Conservation (phyloP, 345 rosid species). For the Rhodamnia rubescens region DNA sequence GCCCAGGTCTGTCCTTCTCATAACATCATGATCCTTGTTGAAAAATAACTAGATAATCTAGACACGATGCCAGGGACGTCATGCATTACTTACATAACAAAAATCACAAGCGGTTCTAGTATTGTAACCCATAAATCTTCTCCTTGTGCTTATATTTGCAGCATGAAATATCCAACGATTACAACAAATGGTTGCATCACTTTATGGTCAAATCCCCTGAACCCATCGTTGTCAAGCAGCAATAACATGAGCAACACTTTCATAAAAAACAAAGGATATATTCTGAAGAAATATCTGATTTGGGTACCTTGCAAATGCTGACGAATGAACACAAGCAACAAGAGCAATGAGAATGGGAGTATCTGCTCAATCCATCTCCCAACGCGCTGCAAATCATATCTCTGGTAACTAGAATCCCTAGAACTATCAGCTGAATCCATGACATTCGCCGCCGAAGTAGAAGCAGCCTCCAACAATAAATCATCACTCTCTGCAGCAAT, state of each 20-base stretch:
- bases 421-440: constrained; percentile 7
- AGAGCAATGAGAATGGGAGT: constrained; percentile 43
- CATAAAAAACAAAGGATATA: not conserved
- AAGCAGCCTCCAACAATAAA: constrained; percentile 4
- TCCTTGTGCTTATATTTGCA: not conserved
- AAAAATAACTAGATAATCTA: not conserved
- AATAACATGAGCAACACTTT: not conserved
- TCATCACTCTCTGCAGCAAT: constrained; percentile 3
- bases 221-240: not conserved
- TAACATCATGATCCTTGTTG: not conserved
- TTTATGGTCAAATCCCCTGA: not conserved
- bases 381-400: constrained; percentile 37
- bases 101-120: not conserved
- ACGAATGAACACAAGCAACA: constrained; percentile 43
- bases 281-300: not conserved
- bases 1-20: not conserved
- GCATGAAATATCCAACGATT: not conserved
- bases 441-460: not conserved
- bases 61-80: not conserved
- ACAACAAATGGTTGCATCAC: not conserved
- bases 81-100: not conserved
- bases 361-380: constrained; percentile 52
- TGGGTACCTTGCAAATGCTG: constrained; percentile 56
- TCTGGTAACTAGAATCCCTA: constrained; percentile 25
- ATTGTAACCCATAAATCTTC: not conserved